A percentile compares a stretch with the other conserved stretches of the same genome.
Evolutionary conservation across 2,329 filamentous ascomycete species (phyloP).

Genomic region (Pochonia chlamydosporia): DNA sequence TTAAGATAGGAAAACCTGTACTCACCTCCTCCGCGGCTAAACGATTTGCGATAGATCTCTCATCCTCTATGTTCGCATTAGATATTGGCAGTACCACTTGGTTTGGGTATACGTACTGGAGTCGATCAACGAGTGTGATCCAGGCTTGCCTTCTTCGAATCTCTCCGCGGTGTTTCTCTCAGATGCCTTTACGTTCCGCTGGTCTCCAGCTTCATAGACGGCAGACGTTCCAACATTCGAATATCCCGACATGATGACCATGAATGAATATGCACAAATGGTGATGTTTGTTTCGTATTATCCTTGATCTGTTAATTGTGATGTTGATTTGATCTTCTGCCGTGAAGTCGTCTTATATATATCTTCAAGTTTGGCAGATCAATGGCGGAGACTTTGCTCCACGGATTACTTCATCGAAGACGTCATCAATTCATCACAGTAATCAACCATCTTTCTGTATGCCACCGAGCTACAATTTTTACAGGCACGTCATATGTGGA

Average conservation of each 20-base stretch:
- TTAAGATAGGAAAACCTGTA: neutral
- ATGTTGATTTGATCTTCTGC: no score
- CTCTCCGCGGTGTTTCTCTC: slow-evolving; percentile 45
- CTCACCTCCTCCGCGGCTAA: slow-evolving; percentile 54
- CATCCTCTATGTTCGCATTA: slow-evolving; percentile 47
- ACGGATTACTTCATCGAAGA: slow-evolving; percentile 22
- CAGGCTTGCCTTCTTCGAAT: slow-evolving; percentile 66
- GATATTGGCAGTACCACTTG: slow-evolving; percentile 13
- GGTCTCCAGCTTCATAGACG: slow-evolving; percentile 73
- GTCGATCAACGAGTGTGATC: slow-evolving; percentile 64
- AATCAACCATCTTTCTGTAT: neutral
- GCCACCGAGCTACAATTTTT: neutral
- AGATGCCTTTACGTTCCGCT: slow-evolving; percentile 57
- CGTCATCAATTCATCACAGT: slow-evolving; percentile 17
- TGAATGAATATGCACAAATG: neutral
- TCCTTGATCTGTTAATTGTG: neutral
- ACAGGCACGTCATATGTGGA: slow-evolving; percentile 1
- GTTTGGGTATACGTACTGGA: slow-evolving; percentile 51
- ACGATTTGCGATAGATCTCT: slow-evolving; percentile 67
- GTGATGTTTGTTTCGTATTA: neutral
- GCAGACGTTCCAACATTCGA: slow-evolving; percentile 61
- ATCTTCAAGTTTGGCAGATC: slow-evolving; percentile 6
- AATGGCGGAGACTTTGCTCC: slow-evolving; percentile 13
- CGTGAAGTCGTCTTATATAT: neutral
- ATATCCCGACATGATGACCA: slow-evolving; percentile 28